phyloP scores from a whole-genome alignment of 495 filamentous ascomycete genomes.

The Neohortaea acidophila region DNA sequence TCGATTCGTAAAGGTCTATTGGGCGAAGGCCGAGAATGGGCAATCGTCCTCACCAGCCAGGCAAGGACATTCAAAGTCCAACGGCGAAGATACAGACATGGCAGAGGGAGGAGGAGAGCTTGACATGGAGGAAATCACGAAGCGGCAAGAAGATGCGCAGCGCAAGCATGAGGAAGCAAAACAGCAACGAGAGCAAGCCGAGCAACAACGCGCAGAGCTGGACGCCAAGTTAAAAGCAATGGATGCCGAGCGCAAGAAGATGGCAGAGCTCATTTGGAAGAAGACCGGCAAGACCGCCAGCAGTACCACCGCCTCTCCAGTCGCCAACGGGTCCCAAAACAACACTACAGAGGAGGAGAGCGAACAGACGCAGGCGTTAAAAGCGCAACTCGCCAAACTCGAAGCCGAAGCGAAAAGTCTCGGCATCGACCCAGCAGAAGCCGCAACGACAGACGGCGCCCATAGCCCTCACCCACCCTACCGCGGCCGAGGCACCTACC shows the following conservation, averaged over 20 bases:
- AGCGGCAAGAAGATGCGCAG: slow-evolving; percentile 65
- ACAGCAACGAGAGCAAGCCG: slow-evolving; percentile 57
- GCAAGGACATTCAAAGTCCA: slow-evolving; percentile 3
- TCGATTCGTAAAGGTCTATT: slow-evolving; percentile 94
- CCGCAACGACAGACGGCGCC: slow-evolving; percentile 2
- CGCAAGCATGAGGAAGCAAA: slow-evolving; percentile 61
- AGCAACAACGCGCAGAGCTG: slow-evolving; percentile 53
- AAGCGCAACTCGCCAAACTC: slow-evolving; percentile 64
- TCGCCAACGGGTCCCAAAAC: slow-evolving; percentile 25
- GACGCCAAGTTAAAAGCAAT: slow-evolving; percentile 60
- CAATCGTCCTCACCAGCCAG: background rate
- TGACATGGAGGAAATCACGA: slow-evolving; percentile 63
- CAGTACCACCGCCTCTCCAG: slow-evolving; percentile 19
- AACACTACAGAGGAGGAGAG: slow-evolving; percentile 4
- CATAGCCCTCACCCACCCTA: slow-evolving; percentile 1
- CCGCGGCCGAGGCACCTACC: slow-evolving; percentile 15
- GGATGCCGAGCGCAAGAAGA: slow-evolving; percentile 56
- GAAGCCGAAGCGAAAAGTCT: slow-evolving; percentile 73
- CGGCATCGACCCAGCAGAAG: slow-evolving; percentile 48
- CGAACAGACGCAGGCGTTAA: slow-evolving; percentile 49
- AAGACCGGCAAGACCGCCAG: slow-evolving; percentile 24
- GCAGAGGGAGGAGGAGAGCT: slow-evolving; percentile 36
- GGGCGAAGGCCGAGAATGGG: slow-evolving; percentile 52
- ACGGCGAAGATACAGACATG: slow-evolving; percentile 2
- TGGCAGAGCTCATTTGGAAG: slow-evolving; percentile 46